Base-by-base conservation (phyloP, 768 basidiomycete species). In the Tephrocybe rancida region DNA sequence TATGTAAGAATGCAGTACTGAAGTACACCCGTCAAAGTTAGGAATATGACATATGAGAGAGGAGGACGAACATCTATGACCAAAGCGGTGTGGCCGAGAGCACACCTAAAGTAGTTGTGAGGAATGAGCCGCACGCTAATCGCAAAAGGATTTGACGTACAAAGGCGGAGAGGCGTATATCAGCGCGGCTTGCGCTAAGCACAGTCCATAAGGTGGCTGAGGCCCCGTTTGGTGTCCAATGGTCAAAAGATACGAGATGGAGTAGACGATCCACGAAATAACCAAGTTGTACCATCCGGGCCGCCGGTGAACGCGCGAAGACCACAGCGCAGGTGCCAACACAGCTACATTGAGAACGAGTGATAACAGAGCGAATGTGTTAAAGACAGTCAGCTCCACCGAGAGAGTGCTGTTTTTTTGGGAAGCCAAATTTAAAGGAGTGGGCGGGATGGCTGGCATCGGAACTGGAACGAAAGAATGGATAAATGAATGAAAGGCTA, bases 151-250 rank as follows among this genome's bases (percentile, higher is more conserved):
- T n/a, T n/a, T n/a, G 35, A 45, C 61, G 19, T 57, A 69, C 68
- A 65, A 52, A 22, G 58, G 39, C 4, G 67, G 65, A 0, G 52
- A 41, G n/a, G 67, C 58, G 35, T 69, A 65, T 11, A 69, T 62
- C n/a, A 68, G 48, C 9, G 56, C 47, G 14, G 64, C 63, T 43
- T 69, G 65, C 7, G 62, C 48, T n/a, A 67, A 14, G 35, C 67
- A 68, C 5, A 64, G 18, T 14, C 60, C 63, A 39, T 55, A 60
- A 5, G 61, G 60, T 14, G 63, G 65, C 24, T 61, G 50, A 11
- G 54, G 56, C 18, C 64, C 62, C 34, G 44, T 47, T 43, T 67
- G 67, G 9, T 52, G 43, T 4, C 66, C 62, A 27, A 65, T 49
- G 10, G 63, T 50, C 38, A 68, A 52, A 10, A 67, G 44, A 39